phyloP scores from a whole-genome alignment of 75 land plant genomes.

The Gnetum montanum region DNA sequence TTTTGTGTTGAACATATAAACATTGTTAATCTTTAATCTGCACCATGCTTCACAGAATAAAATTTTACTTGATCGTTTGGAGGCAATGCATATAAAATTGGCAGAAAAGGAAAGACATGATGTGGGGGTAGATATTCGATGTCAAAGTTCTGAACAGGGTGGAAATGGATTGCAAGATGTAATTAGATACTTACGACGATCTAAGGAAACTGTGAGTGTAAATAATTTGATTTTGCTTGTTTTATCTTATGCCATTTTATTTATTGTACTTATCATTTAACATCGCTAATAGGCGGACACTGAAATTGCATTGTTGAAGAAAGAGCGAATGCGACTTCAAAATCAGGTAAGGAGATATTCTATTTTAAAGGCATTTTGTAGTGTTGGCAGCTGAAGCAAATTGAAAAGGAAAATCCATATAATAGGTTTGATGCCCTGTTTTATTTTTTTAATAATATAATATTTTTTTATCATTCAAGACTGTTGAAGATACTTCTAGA shows the following conservation, averaged over 20 bases:
- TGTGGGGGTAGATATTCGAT: conserved; percentile 19
- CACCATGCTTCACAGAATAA: conserved; percentile 93
- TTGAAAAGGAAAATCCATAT: too few species aligned
- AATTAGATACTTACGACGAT: conserved; percentile 68
- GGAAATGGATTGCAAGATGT: conserved; percentile 76
- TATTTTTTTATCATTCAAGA: too few species aligned
- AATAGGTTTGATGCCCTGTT: too few species aligned
- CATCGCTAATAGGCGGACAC: conserved; percentile 86
- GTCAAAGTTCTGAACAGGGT: conserved; percentile 10
- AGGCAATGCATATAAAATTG: conserved; percentile 60
- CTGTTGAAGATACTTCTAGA: too few species aligned
- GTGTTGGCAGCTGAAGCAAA: too few species aligned
- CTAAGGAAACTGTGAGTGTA: conserved; percentile 85
- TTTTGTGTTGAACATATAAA: not conserved
- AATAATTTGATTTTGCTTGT: too few species aligned
- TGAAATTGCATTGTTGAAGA: conserved; percentile 73
- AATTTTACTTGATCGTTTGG: conserved; percentile 61
- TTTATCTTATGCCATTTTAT: not conserved
- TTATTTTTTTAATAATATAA: too few species aligned
- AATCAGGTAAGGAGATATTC: conserved; percentile 46
- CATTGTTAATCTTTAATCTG: too few species aligned
- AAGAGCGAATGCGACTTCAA: conserved; percentile 75
- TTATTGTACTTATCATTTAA: too few species aligned
- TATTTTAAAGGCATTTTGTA: too few species aligned
- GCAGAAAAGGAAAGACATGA: conserved; percentile 55